Conservation (phyloP, 768 basidiomycete genomes). For the Suillus tomentosus region DNA sequence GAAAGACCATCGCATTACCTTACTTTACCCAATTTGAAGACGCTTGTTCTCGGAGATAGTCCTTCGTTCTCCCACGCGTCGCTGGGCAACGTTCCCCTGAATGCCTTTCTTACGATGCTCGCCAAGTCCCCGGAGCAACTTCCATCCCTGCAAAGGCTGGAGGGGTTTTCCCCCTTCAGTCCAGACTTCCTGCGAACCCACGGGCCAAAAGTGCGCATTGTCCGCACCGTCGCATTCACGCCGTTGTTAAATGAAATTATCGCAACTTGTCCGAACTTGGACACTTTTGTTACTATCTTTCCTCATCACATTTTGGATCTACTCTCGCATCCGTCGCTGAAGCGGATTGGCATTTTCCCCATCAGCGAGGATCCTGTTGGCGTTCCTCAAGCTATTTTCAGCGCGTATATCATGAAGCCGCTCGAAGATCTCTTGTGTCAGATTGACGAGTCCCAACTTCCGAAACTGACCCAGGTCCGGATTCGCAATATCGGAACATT, state of each 20-base stretch:
- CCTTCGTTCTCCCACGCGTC: constrained; percentile 34
- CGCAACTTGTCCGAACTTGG: constrained; percentile 41
- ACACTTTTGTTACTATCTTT: constrained; percentile 42
- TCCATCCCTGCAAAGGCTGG: constrained; percentile 43
- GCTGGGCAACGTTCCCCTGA: constrained; percentile 39
- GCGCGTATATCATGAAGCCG: constrained; percentile 42
- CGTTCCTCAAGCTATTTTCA: constrained; percentile 40
- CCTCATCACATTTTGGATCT: constrained; percentile 37
- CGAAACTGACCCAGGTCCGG: constrained; percentile 38
- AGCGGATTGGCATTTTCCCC: constrained; percentile 48
- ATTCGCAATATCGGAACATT: constrained; percentile 44
- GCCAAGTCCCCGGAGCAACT: constrained; percentile 36
- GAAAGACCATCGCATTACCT: constrained; percentile 26
- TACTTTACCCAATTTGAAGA: constrained; percentile 40
- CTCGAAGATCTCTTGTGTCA: constrained; percentile 41
- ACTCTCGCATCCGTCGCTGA: constrained; percentile 39
- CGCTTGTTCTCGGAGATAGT: constrained; percentile 43
- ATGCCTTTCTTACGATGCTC: constrained; percentile 42
- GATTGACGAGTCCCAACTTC: constrained; percentile 38
- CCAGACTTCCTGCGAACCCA: constrained; percentile 42
- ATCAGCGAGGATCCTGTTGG: constrained; percentile 37
- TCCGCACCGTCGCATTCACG: constrained; percentile 39
- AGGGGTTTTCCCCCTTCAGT: constrained; percentile 44
- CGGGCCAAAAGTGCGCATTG: constrained; percentile 42
- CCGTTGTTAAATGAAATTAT: constrained; percentile 40